Conservation (phyloP, 2,329 filamentous ascomycete species). For the Tothia fuscella region DNA sequence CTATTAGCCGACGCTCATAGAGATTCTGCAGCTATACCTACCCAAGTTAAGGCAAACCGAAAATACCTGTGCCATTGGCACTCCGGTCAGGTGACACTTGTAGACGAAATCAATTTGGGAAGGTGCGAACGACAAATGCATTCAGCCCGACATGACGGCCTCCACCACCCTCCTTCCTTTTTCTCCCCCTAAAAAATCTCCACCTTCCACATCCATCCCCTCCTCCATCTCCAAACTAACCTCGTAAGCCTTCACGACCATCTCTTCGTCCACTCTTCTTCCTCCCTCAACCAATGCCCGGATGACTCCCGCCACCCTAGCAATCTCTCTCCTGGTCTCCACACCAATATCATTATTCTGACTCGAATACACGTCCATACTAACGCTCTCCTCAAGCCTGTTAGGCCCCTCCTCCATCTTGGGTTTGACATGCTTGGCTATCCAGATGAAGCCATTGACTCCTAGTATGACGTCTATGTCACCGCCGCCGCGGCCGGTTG, state of each 20-base stretch:
- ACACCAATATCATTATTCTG: constrained; percentile 79
- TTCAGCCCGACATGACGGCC: constrained; percentile 17
- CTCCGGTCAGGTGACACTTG: too few relatives aligned
- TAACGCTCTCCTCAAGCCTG: constrained; percentile 76
- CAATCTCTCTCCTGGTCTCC: constrained; percentile 77
- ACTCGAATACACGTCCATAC: constrained; percentile 78
- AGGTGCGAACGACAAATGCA: neutral
- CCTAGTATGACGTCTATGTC: constrained; percentile 78
- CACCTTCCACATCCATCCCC: constrained; percentile 40
- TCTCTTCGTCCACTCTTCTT: constrained; percentile 79
- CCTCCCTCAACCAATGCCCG: constrained; percentile 71
- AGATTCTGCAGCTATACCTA: too few relatives aligned
- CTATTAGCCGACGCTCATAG: neutral
- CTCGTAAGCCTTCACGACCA: constrained; percentile 69
- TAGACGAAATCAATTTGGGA: neutral
- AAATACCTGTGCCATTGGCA: too few relatives aligned
- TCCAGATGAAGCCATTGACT: constrained; percentile 96
- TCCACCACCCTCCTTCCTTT: constrained; percentile 25
- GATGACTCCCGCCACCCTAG: constrained; percentile 69
- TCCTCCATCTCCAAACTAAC: constrained; percentile 65
- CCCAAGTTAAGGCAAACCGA: too few relatives aligned
- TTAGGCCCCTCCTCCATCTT: constrained; percentile 55
- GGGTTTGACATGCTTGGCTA: constrained; percentile 67
- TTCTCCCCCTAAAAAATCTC: constrained; percentile 26
- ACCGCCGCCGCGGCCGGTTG: constrained; percentile 45